These are phyloP conservation scores for Penicillium goetzii DNA, from an alignment of 495 filamentous ascomycete species.

Conservation along the genomic window DNA sequence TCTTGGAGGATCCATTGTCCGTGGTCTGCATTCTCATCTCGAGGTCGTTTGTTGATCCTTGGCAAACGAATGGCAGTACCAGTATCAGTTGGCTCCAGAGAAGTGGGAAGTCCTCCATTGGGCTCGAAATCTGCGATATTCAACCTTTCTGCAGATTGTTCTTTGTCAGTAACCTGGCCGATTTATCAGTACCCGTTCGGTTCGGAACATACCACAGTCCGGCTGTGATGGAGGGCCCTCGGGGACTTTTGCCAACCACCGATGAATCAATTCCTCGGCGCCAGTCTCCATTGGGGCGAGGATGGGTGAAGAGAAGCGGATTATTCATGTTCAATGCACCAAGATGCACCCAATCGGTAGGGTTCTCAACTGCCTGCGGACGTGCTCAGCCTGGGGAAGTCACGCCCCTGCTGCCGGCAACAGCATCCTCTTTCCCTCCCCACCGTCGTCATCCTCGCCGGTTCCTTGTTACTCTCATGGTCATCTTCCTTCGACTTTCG, in stretches of 20 bases:
- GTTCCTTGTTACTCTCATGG: background rate
- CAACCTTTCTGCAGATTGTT: background rate
- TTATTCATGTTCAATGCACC: background rate
- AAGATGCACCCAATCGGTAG: background rate
- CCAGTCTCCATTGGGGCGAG: background rate
- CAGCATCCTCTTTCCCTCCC: background rate
- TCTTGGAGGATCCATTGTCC: background rate
- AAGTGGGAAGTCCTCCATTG: background rate
- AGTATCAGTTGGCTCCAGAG: background rate
- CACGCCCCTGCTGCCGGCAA: background rate
- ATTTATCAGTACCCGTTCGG: background rate
- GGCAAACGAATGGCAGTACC: background rate
- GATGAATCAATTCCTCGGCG: slow-evolving; percentile 10
- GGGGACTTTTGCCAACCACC: slow-evolving; percentile 22
- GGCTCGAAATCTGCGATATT: background rate
- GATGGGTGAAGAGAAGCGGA: background rate
- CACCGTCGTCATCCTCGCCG: background rate
- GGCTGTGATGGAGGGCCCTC: background rate
- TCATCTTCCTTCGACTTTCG: background rate
- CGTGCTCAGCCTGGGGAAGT: background rate
- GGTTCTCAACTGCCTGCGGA: background rate
- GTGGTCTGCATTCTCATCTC: background rate
- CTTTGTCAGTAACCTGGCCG: background rate
- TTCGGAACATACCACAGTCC: background rate
- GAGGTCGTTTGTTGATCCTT: slow-evolving; percentile 10